phyloP scores from a whole-genome alignment of 2,329 filamentous ascomycete species.

The Grosmannia penicillata region DNA sequence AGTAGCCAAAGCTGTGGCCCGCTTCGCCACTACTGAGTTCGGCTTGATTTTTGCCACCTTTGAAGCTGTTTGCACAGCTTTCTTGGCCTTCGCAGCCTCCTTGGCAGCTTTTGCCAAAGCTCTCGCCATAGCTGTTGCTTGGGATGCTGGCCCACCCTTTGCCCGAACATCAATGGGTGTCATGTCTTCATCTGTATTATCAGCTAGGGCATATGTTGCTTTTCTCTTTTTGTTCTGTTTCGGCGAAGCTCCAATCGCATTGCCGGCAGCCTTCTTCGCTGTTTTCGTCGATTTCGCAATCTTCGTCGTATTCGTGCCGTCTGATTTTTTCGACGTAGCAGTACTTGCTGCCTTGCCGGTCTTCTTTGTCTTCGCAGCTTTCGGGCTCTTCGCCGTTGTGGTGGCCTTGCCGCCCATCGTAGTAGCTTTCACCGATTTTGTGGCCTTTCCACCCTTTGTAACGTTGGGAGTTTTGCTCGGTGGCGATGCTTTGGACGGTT shows the following conservation, averaged over 20 bases:
- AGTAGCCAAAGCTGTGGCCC: conserved; percentile 1
- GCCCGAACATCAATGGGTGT: not conserved
- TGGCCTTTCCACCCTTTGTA: conserved; percentile 10
- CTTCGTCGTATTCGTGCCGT: not conserved
- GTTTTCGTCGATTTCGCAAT: not conserved
- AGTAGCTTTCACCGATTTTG: not conserved
- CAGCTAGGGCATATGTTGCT: not conserved
- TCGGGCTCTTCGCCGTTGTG: conserved; percentile 12
- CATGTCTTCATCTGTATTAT: not conserved
- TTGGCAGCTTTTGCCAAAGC: conserved; percentile 4
- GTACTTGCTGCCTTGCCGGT: too few species aligned
- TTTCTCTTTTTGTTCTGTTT: not conserved
- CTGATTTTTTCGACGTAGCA: too few species aligned
- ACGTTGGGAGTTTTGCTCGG: too few species aligned
- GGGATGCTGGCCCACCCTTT: conserved; percentile 12
- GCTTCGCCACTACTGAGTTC: not conserved
- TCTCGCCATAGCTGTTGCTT: conserved; percentile 13
- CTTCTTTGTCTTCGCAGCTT: conserved; percentile 3
- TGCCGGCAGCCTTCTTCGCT: not conserved
- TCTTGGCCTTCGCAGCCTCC: conserved; percentile 9
- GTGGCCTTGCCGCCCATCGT: conserved; percentile 7
- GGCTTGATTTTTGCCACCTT: conserved; percentile 5
- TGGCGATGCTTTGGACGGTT: conserved; percentile 26
- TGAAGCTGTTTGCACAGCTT: conserved; percentile 5
- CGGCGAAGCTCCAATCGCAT: not conserved